Evolutionary conservation across 441 rosid species (phyloP).

Genomic region (Corymbia citriodora): DNA sequence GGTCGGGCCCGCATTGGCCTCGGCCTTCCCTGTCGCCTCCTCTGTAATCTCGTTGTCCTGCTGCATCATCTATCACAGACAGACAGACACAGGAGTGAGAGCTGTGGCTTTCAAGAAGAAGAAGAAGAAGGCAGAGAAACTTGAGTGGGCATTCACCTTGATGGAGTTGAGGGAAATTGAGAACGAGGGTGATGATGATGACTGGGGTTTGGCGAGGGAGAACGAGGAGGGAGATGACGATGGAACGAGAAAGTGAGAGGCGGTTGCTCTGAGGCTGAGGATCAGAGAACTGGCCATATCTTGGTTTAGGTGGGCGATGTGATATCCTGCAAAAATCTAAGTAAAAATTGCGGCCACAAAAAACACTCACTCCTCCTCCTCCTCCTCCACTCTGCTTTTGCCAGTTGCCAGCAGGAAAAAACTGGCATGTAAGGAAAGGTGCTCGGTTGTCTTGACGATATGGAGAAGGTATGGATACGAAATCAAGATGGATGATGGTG

Average conservation of each 20-base stretch:
- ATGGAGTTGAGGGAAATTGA: constrained; percentile 17
- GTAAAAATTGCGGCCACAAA: neutral
- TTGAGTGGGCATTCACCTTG: constrained; percentile 26
- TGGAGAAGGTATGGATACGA: neutral
- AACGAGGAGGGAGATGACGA: constrained; percentile 10
- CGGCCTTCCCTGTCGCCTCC: constrained; percentile 14
- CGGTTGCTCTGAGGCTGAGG: neutral
- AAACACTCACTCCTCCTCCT: neutral
- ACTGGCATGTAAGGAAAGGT: neutral
- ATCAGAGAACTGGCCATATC: neutral
- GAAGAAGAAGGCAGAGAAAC: neutral
- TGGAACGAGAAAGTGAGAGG: neutral
- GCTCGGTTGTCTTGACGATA: neutral
- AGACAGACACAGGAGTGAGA: neutral
- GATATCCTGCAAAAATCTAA: neutral
- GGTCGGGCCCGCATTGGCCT: constrained; percentile 9
- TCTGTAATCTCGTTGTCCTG: constrained; percentile 40
- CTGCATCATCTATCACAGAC: constrained; percentile 34
- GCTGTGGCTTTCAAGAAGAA: neutral
- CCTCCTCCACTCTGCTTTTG: neutral
- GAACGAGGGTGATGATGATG: constrained; percentile 12
- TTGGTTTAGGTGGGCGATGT: neutral
- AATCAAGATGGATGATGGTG: too few species aligned
- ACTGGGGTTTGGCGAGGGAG: constrained; percentile 1
- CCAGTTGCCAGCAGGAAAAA: neutral